Conservation (phyloP, 176 grass and related monocot genomes). For the Dendrocalamus sinicus region DNA sequence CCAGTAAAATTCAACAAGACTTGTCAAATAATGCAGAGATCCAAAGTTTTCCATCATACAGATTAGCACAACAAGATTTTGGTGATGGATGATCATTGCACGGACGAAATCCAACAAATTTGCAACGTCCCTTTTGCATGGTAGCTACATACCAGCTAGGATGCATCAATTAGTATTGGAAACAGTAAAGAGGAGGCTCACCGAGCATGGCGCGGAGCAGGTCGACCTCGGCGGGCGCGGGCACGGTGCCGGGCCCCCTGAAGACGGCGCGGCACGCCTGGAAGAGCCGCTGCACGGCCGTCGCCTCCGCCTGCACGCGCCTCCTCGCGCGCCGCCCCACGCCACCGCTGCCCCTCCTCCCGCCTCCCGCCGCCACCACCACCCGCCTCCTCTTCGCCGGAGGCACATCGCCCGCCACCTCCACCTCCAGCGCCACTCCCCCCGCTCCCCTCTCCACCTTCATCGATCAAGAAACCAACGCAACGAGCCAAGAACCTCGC, state of each 20-base stretch:
- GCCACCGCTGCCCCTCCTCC: not conserved
- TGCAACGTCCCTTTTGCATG: not conserved
- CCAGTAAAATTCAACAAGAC: not conserved
- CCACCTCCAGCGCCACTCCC: constrained; percentile 21
- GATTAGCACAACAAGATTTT: not conserved
- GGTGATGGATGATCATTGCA: not conserved
- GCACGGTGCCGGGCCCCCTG: constrained; percentile 72
- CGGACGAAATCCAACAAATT: not conserved
- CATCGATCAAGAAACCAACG: constrained; percentile 33
- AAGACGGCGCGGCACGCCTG: constrained; percentile 80
- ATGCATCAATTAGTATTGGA: not conserved
- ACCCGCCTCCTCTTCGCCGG: constrained; percentile 44
- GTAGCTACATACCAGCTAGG: not conserved
- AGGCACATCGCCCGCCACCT: constrained; percentile 8
- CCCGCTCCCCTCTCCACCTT: constrained; percentile 55
- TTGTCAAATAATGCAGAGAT: not conserved
- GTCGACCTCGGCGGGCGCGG: constrained; percentile 56
- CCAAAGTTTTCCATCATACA: not conserved
- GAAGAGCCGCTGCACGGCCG: constrained; percentile 74
- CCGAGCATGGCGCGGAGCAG: constrained; percentile 70
- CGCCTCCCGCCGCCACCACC: not conserved
- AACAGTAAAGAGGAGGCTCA: not conserved
- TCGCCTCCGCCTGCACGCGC: constrained; percentile 60
- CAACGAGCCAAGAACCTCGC: not conserved
- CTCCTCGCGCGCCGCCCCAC: constrained; percentile 34